Evolutionary conservation across 108 stramenopile species (phyloP), one percentile per base, ranked within the genome.

Genomic region (Cyclotella cryptica): DNA sequence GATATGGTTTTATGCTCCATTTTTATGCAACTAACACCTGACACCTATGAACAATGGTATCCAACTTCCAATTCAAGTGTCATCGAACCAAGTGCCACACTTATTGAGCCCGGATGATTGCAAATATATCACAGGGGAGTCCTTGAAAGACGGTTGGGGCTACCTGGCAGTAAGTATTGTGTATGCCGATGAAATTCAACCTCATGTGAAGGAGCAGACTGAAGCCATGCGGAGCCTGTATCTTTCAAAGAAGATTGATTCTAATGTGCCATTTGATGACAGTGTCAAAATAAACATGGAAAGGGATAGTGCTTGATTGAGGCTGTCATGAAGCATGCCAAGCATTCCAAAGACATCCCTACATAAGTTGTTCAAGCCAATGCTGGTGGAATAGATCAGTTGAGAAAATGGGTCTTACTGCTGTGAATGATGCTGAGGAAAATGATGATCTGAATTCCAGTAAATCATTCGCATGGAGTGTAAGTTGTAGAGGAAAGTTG

Each of bases 71-170:
- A 10, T n/a, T 39, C 51, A 13, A 69, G 67, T 93, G 92, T 72
- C 79, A 28, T 81, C 86, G 44, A 93, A 93, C 64, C 72, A 79
- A 4, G 66, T 84, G 13, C 91, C 91, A 14, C 92, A 93, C 69
- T 57, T 90, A 46, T 71, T 66, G 39, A 81, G 49, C 18, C 55
- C 80, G 13, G 66, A 70, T 10, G 79, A 74, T 46, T 21, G 62
- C 13, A 52, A 64, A 12, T 74, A 86, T 21, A 77, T 84, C 18
- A 87, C 83, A 14, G 92, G 92, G 15, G 92, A 88, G 7, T 79
- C 76, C 14, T 57, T 93, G 45, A 90, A 90, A 72, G 92, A 93
- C 63, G 92, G 92, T 7, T 93, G 92, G 92, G 54, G 60, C 24
- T 93, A 89, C 66, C 52, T 90, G n/a, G 87, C 86, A 65, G 87